Conservation (phyloP, 1,284 basidiomycete species). For the Neolentinus lepideus region DNA sequence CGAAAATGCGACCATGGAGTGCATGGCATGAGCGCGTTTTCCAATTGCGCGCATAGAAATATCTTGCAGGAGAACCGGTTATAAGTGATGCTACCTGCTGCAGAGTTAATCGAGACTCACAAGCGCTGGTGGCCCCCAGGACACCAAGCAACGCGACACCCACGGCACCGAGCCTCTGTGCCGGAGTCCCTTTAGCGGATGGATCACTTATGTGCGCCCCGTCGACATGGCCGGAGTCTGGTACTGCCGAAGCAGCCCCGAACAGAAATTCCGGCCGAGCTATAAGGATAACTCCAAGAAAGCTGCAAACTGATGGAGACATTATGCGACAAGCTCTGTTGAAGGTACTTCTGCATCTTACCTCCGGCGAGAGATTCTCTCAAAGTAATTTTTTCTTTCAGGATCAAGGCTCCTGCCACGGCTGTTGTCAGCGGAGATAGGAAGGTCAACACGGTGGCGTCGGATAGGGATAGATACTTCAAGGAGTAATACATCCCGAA, state of each 20-base stretch:
- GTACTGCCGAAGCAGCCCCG: constrained; percentile 11
- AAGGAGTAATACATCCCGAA: constrained; percentile 66
- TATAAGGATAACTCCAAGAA: constrained; percentile 47
- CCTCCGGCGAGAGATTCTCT: constrained; percentile 58
- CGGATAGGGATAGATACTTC: constrained; percentile 52
- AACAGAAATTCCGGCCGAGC: constrained; percentile 31
- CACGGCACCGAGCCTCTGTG: constrained; percentile 28
- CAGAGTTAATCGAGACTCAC: constrained; percentile 28
- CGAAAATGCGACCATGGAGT: constrained; percentile 67
- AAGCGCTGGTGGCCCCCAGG: constrained; percentile 53
- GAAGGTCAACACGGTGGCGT: constrained; percentile 74
- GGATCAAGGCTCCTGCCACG: constrained; percentile 58
- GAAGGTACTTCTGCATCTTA: constrained; percentile 31
- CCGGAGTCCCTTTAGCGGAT: constrained; percentile 17
- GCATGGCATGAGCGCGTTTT: constrained; percentile 64
- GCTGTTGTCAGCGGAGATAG: constrained; percentile 65
- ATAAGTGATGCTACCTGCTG: background rate
- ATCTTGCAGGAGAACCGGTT: constrained; percentile 29
- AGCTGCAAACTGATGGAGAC: constrained; percentile 27
- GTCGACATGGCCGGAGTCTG: constrained; percentile 8
- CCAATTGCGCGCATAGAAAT: constrained; percentile 67
- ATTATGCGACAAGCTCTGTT: constrained; percentile 21
- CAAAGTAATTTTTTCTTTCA: constrained; percentile 56
- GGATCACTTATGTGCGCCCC: constrained; percentile 5
- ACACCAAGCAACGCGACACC: constrained; percentile 53